A percentile compares a stretch with the other conserved stretches of the same genome.
These are phyloP conservation scores for Malus fusca DNA, from an alignment of 306 rosid genomes.

Conservation along the genomic window DNA sequence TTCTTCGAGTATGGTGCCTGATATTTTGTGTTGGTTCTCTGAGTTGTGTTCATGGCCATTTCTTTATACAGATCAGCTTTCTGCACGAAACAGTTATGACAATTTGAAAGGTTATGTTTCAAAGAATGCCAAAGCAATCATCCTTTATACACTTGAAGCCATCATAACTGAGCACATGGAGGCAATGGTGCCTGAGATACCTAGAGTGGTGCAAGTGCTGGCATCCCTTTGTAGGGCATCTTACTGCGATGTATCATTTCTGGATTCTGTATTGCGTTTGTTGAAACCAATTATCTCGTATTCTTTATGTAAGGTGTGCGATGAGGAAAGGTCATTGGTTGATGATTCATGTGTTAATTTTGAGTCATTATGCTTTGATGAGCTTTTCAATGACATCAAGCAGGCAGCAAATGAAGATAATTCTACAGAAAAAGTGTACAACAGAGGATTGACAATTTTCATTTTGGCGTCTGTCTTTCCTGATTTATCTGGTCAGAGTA, in stretches of 20 bases:
- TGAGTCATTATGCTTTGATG: conserved; percentile 79
- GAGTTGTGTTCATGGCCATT: conserved; percentile 81
- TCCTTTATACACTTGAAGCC: conserved; percentile 76
- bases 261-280: conserved; percentile 58
- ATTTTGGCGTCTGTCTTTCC: conserved; percentile 75
- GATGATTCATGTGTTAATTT: conserved; percentile 67
- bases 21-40: conserved; percentile 83
- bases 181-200: conserved; percentile 84
- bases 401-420: conserved; percentile 26
- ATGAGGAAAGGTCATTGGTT: conserved; percentile 52
- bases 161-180: conserved; percentile 85
- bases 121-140: conserved; percentile 80
- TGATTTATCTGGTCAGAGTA: conserved; percentile 58
- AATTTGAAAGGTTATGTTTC: conserved; percentile 64
- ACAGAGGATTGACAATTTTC: conserved; percentile 65
- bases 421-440: conserved; percentile 38
- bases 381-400: conserved; percentile 51
- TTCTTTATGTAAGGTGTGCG: conserved; percentile 57
- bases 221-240: conserved; percentile 64
- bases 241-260: conserved; percentile 88
- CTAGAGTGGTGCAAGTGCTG: conserved; percentile 72
- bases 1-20: conserved; percentile 67
- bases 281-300: conserved; percentile 83
- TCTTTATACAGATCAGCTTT: conserved; percentile 21
- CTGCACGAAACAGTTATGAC: conserved; percentile 32